phyloP scores from a whole-genome alignment of 441 rosid species.

The Euphorbia celastroides region DNA sequence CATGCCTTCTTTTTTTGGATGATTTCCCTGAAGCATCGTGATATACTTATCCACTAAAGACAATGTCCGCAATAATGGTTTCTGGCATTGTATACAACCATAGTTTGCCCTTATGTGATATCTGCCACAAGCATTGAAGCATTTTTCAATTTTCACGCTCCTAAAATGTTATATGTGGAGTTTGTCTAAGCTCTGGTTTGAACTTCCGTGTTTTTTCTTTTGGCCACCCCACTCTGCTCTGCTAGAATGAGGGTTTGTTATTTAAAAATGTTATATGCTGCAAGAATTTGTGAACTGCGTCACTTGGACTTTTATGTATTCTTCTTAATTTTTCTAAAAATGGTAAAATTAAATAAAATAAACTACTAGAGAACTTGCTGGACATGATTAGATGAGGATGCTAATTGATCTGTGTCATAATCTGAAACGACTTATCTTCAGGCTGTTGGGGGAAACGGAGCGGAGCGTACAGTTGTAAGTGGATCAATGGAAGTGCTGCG shows the following conservation, averaged over 20 bases:
- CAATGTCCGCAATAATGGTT: not conserved
- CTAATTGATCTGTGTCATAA: conserved; percentile 13
- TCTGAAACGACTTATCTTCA: conserved; percentile 25
- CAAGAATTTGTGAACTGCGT: not conserved
- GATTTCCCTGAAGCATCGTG: not conserved
- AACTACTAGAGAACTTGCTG: not conserved
- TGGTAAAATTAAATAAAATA: not conserved
- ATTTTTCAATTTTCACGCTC: not conserved
- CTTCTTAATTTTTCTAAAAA: not conserved
- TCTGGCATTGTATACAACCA: not conserved
- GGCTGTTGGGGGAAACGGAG: conserved; percentile 98
- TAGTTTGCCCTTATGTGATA: not conserved
- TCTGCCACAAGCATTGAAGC: not conserved
- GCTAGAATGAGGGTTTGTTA: not conserved
- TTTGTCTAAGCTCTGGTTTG: not conserved
- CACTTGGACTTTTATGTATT: not conserved
- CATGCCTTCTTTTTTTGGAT: not conserved
- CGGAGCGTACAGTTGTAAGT: conserved; percentile 85
- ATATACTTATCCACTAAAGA: not conserved
- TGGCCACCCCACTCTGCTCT: not conserved
- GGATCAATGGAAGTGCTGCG: conserved; percentile 93
- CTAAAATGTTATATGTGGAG: not conserved
- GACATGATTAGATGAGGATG: not conserved
- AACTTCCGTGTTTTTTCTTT: not conserved
- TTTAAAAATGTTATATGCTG: not conserved